A percentile compares a stretch with the other conserved stretches of the same genome.
Conservation (phyloP, 805 yeast species). For the Cyberlindnera lachancei region DNA sequence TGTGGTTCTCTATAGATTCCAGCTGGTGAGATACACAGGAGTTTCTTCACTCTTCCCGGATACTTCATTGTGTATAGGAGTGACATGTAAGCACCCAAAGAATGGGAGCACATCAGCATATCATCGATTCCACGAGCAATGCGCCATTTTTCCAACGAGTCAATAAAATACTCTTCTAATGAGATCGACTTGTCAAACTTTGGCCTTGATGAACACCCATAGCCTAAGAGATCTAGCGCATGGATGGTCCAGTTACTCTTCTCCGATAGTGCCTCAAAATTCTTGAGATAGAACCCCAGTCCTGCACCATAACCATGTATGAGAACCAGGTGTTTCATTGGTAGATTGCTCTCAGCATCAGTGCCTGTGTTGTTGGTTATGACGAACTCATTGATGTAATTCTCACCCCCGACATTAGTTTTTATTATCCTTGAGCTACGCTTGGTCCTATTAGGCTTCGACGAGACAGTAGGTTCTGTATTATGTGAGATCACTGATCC, state of each 20-base stretch:
- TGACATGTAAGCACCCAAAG: slow-evolving; percentile 85
- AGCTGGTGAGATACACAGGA: slow-evolving; percentile 86
- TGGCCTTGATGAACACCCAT: slow-evolving; percentile 84
- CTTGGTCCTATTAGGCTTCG: slow-evolving; percentile 30
- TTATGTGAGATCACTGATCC: too few species aligned
- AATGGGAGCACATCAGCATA: slow-evolving; percentile 71
- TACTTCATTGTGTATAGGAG: slow-evolving; percentile 55
- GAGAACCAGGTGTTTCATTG: slow-evolving; percentile 50
- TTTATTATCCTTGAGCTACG: slow-evolving; percentile 25
- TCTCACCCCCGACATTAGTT: slow-evolving; percentile 37
- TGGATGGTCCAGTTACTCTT: slow-evolving; percentile 61
- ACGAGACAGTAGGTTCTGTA: too few species aligned
- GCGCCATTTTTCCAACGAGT: slow-evolving; percentile 62
- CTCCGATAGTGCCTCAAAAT: slow-evolving; percentile 46
- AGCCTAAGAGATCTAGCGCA: slow-evolving; percentile 84
- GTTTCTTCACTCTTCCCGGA: slow-evolving; percentile 55
- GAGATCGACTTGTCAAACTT: slow-evolving; percentile 34
- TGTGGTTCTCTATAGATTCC: slow-evolving; percentile 54
- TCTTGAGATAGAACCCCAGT: slow-evolving; percentile 73
- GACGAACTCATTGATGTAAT: slow-evolving; percentile 68
- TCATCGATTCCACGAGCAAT: slow-evolving; percentile 35
- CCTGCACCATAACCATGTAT: slow-evolving; percentile 97
- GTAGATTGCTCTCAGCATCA: too few species aligned
- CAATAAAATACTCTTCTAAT: slow-evolving; percentile 34
- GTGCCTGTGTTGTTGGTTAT: slow-evolving; percentile 42